Evolutionary conservation across 2,329 filamentous ascomycete species (phyloP), one percentile per base, ranked within the genome.

Genomic region (Hymenoscyphus fructigenus): DNA sequence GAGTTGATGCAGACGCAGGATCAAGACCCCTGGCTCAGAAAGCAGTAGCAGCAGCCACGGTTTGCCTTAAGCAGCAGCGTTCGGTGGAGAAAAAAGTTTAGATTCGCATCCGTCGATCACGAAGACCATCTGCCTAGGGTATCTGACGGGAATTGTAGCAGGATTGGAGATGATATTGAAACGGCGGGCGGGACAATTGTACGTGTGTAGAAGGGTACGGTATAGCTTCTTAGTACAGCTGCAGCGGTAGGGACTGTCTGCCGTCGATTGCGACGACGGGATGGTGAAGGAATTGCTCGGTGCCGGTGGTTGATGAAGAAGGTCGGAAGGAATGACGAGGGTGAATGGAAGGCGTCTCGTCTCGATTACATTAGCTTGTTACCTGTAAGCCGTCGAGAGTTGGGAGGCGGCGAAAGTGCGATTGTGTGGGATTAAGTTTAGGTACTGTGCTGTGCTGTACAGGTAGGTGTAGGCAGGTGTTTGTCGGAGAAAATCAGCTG

Each of bases 91-190:
- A n/a, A 26, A 57, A 23, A 57, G 44, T 61, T 56, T 59, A 55
- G 41, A 38, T 56, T 61, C 56, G 44, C 57, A 70, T 65, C 64
- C 14, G 34, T 36, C 34, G 34, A 36, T 36, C 34, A 36, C 34
- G 34, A 36, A 47, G n/a, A 23, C 1, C 60, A 34, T 56, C 55
- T 20, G 14, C 34, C 56, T 38, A 63, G 65, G 64, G 58, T 65
- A 36, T 66, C 66, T 67, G 65, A 65, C 69, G 58, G 64, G 60
- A 61, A 62, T 62, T 62, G 67, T 68, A 63, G 58, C 47, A 61
- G 47, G 47, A 66, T 64, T 68, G 66, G 65, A 67, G 68, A 68
- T 67, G 64, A 59, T 66, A 59, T 44, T 29, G 44, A 36, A 36
- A 14, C 34, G 36, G 28, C 58, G n/a, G 57, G 57, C 57, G 28